Base-by-base conservation (phyloP, 2,329 filamentous ascomycete species). In the Gyromitra esculenta region DNA sequence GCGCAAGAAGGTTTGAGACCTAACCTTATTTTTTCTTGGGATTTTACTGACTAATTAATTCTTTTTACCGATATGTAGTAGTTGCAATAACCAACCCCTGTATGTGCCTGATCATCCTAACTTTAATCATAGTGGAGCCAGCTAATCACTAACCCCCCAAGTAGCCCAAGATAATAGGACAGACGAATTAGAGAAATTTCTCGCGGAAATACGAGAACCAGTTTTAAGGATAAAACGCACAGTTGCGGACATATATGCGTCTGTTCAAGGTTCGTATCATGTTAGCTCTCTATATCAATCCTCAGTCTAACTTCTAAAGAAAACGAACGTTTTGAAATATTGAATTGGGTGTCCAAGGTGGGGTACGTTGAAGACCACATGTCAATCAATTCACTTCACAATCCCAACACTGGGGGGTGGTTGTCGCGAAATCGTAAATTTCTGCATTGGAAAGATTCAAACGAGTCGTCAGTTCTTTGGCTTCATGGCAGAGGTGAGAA, bases 401-500 rank as follows among this genome's bases (percentile, higher is more conserved):
- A 72, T 6, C 1, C 18, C n/a, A 13, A 57, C 5, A 73, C 73
- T 18, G 62, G 74, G 0, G n/a, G 37, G n/a, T 77, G 64, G 70
- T 6, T 75, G n/a, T 18, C 56, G 8, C 50, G 45, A 54, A 74
- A 65, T 7, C 1, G 54, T 8, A 48, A 64, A n/a, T 66, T 25
- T 18, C 7, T 1, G 21, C 9, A 50, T 9, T 77, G 75, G 75
- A 39, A 31, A 4, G 25, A 8, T 1, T 60, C 50, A 13, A 45
- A 25, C n/a, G 59, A 39, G 21, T 68, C 69, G 6, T 50, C 25
- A 39, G 37, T 81, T 76, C 7, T 76, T 60, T 57, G 70, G 81
- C 15, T 79, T 81, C 43, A 80, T 74, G 80, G 75, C 77, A 80
- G 79, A 18, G 62, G 62, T 66, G 48, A 56, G 35, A 4, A 31